Conservation (phyloP, 352 stramenopile genomes). For the Phytophthora podocarpi region DNA sequence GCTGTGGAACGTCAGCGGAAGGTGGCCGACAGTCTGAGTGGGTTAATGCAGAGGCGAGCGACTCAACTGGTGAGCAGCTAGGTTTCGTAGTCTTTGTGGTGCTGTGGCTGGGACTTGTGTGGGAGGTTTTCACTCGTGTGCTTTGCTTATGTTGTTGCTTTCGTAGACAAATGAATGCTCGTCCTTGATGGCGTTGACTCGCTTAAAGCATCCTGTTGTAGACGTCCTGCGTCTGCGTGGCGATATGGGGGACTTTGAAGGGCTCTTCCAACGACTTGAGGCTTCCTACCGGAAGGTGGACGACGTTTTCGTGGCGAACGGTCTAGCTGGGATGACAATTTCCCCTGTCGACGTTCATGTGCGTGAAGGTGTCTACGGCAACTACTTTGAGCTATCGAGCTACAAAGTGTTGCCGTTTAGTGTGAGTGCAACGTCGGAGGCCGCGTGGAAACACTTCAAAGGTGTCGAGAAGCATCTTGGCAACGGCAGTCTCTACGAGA, state of each 20-base stretch:
- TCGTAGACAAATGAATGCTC: conserved; percentile 15
- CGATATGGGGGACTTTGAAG: conserved; percentile 19
- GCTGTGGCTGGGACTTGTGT: no score
- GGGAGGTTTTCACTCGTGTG: background rate
- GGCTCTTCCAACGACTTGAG: conserved; percentile 19
- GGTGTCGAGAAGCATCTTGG: conserved; percentile 27
- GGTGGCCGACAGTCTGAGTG: conserved; percentile 39
- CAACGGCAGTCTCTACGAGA: conserved; percentile 25
- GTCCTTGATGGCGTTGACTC: conserved; percentile 2
- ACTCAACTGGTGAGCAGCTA: conserved; percentile 5
- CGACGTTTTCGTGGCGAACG: conserved; percentile 25
- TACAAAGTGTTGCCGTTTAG: conserved; percentile 29
- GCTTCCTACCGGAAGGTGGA: conserved; percentile 13
- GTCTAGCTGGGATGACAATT: conserved; percentile 10
- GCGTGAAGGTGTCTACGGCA: conserved; percentile 16
- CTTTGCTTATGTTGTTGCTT: no score
- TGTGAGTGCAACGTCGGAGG: conserved; percentile 3
- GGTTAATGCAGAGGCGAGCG: conserved; percentile 35
- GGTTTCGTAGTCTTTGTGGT: no score
- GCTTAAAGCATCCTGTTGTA: background rate
- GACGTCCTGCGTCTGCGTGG: conserved; percentile 9
- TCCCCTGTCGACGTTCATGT: conserved; percentile 22
- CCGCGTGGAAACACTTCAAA: conserved; percentile 28
- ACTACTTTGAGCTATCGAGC: conserved; percentile 27
- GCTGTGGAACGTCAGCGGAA: conserved; percentile 48